Percentiles rank a stretch among this genome's conserved stretches.
phyloP scores from a whole-genome alignment of 805 yeast species.

The Lachancea sp. region DNA sequence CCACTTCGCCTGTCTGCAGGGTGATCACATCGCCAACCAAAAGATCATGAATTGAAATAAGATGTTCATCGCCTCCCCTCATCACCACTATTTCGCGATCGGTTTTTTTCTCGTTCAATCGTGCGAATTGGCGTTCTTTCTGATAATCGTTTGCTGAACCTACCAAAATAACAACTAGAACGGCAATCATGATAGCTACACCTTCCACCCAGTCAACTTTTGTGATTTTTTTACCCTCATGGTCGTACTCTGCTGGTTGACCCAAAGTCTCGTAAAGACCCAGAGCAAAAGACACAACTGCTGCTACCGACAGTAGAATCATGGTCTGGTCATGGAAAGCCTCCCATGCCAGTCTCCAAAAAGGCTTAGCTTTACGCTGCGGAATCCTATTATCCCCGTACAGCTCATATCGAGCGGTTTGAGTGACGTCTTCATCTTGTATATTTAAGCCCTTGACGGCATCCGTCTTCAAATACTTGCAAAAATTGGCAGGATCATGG shows the following conservation, averaged over 20 bases:
- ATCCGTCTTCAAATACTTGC: constrained; percentile 21
- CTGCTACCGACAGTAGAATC: constrained; percentile 77
- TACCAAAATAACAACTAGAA: constrained; percentile 81
- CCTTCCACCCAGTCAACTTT: constrained; percentile 98
- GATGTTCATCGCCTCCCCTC: constrained; percentile 61
- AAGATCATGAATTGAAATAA: constrained; percentile 66
- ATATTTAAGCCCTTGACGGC: constrained; percentile 18
- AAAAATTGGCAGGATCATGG: constrained; percentile 18
- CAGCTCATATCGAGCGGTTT: constrained; percentile 18
- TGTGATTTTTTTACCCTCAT: constrained; percentile 69
- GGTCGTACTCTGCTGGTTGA: constrained; percentile 68
- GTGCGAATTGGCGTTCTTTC: constrained; percentile 88
- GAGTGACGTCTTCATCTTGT: constrained; percentile 8
- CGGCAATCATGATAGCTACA: constrained; percentile 91
- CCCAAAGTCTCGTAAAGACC: constrained; percentile 93
- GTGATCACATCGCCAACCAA: constrained; percentile 79
- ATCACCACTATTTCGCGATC: constrained; percentile 73
- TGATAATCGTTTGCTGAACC: constrained; percentile 96
- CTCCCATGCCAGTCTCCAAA: constrained; percentile 62
- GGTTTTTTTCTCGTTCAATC: constrained; percentile 79
- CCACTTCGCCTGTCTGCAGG: constrained; percentile 88
- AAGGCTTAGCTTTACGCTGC: constrained; percentile 58
- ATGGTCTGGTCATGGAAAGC: constrained; percentile 90
- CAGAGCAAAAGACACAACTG: constrained; percentile 78
- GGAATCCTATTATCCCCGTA: constrained; percentile 76